These are phyloP conservation scores for Globisporangium cylindrosporum DNA, from an alignment of 352 stramenopile genomes.

Conservation along the genomic window DNA sequence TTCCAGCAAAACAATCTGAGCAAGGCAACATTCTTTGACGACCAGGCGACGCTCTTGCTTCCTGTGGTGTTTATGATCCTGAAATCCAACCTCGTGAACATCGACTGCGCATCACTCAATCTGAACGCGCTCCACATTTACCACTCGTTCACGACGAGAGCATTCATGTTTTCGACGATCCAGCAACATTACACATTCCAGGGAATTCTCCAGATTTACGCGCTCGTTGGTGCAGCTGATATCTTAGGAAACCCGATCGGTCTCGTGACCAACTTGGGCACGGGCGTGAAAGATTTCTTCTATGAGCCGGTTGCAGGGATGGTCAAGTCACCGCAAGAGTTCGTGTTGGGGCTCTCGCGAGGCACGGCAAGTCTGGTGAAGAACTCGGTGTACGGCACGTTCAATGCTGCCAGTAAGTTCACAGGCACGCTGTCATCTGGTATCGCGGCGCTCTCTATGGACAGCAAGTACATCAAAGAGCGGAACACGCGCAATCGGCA, in stretches of 20 bases:
- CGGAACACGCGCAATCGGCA: slow-evolving; percentile 73
- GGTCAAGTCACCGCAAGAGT: slow-evolving; percentile 84
- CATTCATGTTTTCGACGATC: slow-evolving; percentile 69
- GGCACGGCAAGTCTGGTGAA: slow-evolving; percentile 89
- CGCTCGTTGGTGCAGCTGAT: slow-evolving; percentile 64
- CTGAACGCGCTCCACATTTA: slow-evolving; percentile 83
- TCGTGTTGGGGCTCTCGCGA: slow-evolving; percentile 84
- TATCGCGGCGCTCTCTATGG: slow-evolving; percentile 87
- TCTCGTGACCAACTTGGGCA: slow-evolving; percentile 84
- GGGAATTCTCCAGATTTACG: slow-evolving; percentile 79
- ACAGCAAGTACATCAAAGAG: slow-evolving; percentile 86
- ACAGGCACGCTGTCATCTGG: slow-evolving; percentile 90
- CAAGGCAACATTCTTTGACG: slow-evolving; percentile 38
- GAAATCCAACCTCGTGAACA: slow-evolving; percentile 66
- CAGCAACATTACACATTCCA: slow-evolving; percentile 84
- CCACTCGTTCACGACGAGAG: slow-evolving; percentile 70
- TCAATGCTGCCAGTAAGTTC: slow-evolving; percentile 93
- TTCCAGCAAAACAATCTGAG: slow-evolving; percentile 65
- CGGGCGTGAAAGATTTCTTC: slow-evolving; percentile 90
- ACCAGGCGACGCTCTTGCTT: slow-evolving; percentile 42
- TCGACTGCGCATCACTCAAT: slow-evolving; percentile 76
- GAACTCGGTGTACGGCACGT: slow-evolving; percentile 90
- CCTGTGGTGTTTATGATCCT: slow-evolving; percentile 59
- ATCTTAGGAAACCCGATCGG: slow-evolving; percentile 90
- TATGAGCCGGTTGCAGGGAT: slow-evolving; percentile 88